Evolutionary conservation across 805 yeast genomes (phyloP).

Genomic region (Saccharomyces paradoxus): DNA sequence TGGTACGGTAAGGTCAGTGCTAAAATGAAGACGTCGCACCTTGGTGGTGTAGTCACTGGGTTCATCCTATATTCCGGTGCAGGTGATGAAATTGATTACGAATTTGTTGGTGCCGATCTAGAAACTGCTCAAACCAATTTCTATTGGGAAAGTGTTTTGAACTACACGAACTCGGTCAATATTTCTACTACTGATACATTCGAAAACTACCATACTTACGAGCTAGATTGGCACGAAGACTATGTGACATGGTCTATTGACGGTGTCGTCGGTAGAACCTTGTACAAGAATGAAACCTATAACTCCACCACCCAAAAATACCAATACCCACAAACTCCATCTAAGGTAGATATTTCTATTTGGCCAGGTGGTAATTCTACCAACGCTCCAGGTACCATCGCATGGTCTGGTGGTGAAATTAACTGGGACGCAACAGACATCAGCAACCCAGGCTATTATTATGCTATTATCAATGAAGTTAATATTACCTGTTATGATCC

Average conservation of each 20-base stretch:
- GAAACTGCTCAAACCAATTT: constrained; percentile 65
- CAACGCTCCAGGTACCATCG: constrained; percentile 55
- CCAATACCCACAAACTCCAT: constrained; percentile 65
- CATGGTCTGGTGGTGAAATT: constrained; percentile 83
- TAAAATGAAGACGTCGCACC: constrained; percentile 63
- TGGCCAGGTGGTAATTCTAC: constrained; percentile 69
- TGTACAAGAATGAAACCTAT: constrained; percentile 51
- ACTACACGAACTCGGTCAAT: constrained; percentile 55
- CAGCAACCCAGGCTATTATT: constrained; percentile 70
- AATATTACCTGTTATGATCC: constrained; percentile 64
- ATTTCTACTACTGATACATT: constrained; percentile 41
- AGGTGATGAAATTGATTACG: constrained; percentile 86
- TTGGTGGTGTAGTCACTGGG: constrained; percentile 76
- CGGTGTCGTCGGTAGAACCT: constrained; percentile 57
- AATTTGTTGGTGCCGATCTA: constrained; percentile 72
- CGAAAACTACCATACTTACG: constrained; percentile 64
- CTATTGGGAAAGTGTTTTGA: constrained; percentile 66
- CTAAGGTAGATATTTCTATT: constrained; percentile 61
- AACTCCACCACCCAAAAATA: constrained; percentile 53
- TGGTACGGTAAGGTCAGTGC: constrained; percentile 84
- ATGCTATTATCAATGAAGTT: constrained; percentile 52
- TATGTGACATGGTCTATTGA: constrained; percentile 63
- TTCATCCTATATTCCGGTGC: constrained; percentile 74
- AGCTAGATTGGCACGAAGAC: constrained; percentile 77
- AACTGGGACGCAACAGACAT: constrained; percentile 78